phyloP scores from a whole-genome alignment of 768 basidiomycete species.

The Kwoniella mangroviensis region DNA sequence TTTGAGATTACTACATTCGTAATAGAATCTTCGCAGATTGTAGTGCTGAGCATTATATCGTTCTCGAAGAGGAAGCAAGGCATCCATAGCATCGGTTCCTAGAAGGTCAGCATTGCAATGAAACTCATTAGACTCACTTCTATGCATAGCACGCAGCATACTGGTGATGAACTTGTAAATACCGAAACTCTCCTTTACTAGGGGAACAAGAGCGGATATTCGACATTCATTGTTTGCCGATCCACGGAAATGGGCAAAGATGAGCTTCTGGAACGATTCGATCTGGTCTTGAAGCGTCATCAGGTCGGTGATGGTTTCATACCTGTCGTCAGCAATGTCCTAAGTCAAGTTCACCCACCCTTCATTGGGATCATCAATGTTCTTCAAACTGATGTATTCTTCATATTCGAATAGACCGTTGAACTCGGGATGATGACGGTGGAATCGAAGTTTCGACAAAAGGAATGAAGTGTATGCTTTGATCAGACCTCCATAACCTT shows the following conservation, averaged over 20 bases:
- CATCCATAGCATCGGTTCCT: conserved; percentile 90
- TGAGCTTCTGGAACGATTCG: conserved; percentile 96
- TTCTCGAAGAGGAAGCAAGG: conserved; percentile 81
- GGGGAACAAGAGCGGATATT: conserved; percentile 90
- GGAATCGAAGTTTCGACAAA: conserved; percentile 92
- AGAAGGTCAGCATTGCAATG: conserved; percentile 11
- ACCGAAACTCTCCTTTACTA: conserved; percentile 99
- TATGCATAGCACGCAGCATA: conserved; percentile 96
- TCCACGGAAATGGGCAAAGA: conserved; percentile 90
- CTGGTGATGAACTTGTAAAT: conserved; percentile 99
- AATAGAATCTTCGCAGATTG: conserved; percentile 94
- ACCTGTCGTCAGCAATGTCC: conserved; percentile 63
- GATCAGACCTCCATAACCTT: conserved; percentile 90
- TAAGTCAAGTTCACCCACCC: conserved; percentile 67
- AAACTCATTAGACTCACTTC: conserved; percentile 65
- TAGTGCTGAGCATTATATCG: conserved; percentile 91
- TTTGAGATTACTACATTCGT: conserved; percentile 98
- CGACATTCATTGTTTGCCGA: conserved; percentile 96
- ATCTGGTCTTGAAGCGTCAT: conserved; percentile 99
- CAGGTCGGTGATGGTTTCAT: conserved; percentile 95
- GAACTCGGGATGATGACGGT: conserved; percentile 93
- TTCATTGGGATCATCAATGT: conserved; percentile 98
- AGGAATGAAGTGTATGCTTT: conserved; percentile 95
- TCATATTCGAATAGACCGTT: conserved; percentile 99
- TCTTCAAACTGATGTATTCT: conserved; percentile 95